Evolutionary conservation across 1,284 basidiomycete genomes (phyloP).

Genomic region (Fomitopsis schrenkii): DNA sequence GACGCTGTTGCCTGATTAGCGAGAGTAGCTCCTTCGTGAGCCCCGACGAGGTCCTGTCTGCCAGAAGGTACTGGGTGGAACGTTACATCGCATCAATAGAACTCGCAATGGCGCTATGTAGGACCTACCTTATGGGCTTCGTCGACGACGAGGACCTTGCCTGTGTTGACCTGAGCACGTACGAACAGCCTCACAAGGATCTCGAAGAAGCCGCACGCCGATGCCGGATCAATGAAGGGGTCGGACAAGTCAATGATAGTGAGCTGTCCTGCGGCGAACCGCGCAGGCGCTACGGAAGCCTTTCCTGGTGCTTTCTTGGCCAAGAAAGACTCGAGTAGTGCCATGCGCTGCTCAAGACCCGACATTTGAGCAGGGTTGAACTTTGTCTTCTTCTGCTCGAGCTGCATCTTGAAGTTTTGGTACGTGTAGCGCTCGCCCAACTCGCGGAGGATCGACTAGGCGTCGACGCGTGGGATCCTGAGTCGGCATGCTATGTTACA

Average conservation of each 20-base stretch:
- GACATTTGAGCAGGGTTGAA: constrained; percentile 21
- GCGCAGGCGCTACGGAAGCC: neutral
- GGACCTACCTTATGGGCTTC: constrained; percentile 62
- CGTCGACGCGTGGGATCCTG: neutral
- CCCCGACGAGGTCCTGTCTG: constrained; percentile 16
- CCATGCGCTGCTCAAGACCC: constrained; percentile 22
- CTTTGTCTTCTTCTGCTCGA: constrained; percentile 11
- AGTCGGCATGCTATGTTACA: neutral
- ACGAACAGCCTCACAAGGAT: constrained; percentile 59
- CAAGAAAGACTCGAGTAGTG: constrained; percentile 20
- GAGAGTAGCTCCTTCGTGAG: constrained; percentile 28
- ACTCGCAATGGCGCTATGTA: neutral
- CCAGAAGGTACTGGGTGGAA: constrained; percentile 20
- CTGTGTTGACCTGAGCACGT: constrained; percentile 48
- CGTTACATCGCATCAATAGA: neutral
- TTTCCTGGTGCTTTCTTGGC: constrained; percentile 5
- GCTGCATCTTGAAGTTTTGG: constrained; percentile 12
- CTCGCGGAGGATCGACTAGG: constrained; percentile 22
- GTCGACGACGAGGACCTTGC: constrained; percentile 65
- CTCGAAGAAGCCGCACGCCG: constrained; percentile 64
- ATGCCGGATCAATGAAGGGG: constrained; percentile 59
- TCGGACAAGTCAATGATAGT: constrained; percentile 47
- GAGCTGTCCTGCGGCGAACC: constrained; percentile 22
- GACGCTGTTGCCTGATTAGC: constrained; percentile 30
- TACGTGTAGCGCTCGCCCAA: constrained; percentile 24